A percentile compares a stretch with the other conserved stretches of the same genome.
phyloP scores from a whole-genome alignment of 2,329 filamentous ascomycete species.

The Xylariaceae sp. region DNA sequence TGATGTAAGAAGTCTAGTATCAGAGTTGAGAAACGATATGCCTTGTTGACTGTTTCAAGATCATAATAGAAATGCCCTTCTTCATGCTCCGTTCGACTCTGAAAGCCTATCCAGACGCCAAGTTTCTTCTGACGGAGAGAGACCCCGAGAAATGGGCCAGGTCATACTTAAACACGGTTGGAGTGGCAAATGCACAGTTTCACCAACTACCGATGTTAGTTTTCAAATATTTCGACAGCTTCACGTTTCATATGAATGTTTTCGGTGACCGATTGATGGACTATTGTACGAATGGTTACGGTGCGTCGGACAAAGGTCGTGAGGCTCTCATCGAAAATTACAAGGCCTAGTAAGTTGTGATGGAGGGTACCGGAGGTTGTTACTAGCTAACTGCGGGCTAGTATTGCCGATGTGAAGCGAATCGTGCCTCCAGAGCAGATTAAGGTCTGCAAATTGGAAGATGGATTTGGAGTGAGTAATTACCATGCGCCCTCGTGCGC shows the following conservation, averaged over 20 bases:
- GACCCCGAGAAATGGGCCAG: conserved; percentile 45
- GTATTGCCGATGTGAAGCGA: conserved; percentile 39
- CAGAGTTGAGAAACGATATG: not conserved
- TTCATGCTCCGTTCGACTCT: conserved; percentile 43
- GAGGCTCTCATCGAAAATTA: conserved; percentile 34
- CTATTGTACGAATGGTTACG: conserved; percentile 32
- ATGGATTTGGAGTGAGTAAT: conserved; percentile 30
- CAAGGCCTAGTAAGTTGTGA: conserved; percentile 35
- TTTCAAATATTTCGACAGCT: conserved; percentile 37
- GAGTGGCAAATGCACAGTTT: conserved; percentile 4
- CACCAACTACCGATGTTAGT: conserved; percentile 37
- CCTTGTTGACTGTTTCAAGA: conserved; percentile 18
- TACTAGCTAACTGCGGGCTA: conserved; percentile 12
- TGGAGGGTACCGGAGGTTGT: not conserved
- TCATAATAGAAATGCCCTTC: conserved; percentile 42
- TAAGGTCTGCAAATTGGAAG: conserved; percentile 38
- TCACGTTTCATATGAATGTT: conserved; percentile 5
- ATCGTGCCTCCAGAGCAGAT: conserved; percentile 37
- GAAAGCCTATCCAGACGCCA: conserved; percentile 44
- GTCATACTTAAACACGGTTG: conserved; percentile 41
- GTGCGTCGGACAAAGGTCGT: conserved; percentile 27
- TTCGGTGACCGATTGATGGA: conserved; percentile 3
- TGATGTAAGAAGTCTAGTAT: conserved; percentile 38
- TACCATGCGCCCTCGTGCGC: not conserved
- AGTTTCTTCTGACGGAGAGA: conserved; percentile 47